phyloP scores from a whole-genome alignment of 805 yeast species.

The Tetrapisispora phaffii region DNA sequence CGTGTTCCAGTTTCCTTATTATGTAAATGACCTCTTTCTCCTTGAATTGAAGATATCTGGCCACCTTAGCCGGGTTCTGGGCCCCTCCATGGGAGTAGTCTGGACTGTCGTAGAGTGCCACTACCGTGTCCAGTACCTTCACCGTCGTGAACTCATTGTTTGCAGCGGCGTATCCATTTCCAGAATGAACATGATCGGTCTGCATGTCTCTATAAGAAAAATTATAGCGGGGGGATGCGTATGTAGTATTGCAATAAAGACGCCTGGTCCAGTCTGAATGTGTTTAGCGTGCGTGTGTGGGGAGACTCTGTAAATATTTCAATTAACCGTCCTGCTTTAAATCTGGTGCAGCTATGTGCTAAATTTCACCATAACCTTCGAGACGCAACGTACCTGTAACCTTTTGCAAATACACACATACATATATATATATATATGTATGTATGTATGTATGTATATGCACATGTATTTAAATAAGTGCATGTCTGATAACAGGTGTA shows the following conservation, averaged over 20 bases:
- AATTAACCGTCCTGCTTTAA: no score
- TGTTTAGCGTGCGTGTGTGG: background rate
- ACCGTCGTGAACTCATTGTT: conserved; percentile 1
- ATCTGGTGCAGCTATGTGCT: background rate
- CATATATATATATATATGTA: background rate
- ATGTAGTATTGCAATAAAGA: no score
- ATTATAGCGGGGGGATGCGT: background rate
- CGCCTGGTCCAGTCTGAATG: background rate
- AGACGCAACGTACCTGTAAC: background rate
- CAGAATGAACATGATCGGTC: background rate
- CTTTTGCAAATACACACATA: background rate
- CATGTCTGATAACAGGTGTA: no score
- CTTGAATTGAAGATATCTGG: conserved; percentile 7
- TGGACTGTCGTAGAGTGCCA: conserved; percentile 9
- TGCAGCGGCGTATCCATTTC: conserved; percentile 1
- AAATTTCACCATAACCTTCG: background rate
- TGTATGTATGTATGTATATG: background rate
- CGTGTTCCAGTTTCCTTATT: conserved; percentile 47
- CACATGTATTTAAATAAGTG: no score
- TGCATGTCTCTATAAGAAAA: background rate
- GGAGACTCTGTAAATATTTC: background rate
- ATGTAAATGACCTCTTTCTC: conserved; percentile 69
- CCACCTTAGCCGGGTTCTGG: background rate
- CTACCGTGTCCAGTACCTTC: conserved; percentile 8
- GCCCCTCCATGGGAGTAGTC: background rate